phyloP scores from a whole-genome alignment of 192 early-diverging fungal genomes.

The Backusella macrospora region DNA sequence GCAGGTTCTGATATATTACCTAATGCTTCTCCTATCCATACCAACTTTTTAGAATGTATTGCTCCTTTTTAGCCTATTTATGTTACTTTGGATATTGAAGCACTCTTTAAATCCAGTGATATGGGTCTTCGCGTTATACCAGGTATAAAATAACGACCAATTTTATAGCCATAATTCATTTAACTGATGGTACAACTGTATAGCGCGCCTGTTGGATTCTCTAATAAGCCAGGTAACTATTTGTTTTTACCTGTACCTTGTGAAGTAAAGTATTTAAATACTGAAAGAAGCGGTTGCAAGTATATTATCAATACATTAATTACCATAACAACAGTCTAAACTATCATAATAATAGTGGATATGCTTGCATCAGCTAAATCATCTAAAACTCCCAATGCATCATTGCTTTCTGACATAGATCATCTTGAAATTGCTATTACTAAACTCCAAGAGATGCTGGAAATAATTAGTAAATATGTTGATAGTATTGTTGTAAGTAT shows the following conservation, averaged over 20 bases:
- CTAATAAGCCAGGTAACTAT: slow-evolving; percentile 73
- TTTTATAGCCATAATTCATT: background rate
- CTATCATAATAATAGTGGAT: slow-evolving; percentile 42
- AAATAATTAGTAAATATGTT: slow-evolving; percentile 81
- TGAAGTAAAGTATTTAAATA: slow-evolving; percentile 88
- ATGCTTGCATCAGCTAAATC: slow-evolving; percentile 67
- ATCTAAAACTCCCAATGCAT: slow-evolving; percentile 51
- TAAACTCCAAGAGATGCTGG: slow-evolving; percentile 83
- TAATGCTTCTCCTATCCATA: slow-evolving; percentile 73
- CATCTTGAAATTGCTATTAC: slow-evolving; percentile 79
- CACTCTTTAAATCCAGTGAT: slow-evolving; percentile 56
- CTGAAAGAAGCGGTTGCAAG: slow-evolving; percentile 75
- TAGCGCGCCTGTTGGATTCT: slow-evolving; percentile 76
- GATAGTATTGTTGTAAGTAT: slow-evolving; percentile 64
- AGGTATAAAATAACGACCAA: slow-evolving; percentile 39
- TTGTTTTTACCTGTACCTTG: slow-evolving; percentile 89
- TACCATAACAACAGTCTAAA: too few species aligned
- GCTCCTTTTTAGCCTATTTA: slow-evolving; percentile 80
- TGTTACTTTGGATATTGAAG: slow-evolving; percentile 84
- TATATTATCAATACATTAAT: too few species aligned
- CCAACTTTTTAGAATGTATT: slow-evolving; percentile 80
- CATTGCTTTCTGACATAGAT: slow-evolving; percentile 88
- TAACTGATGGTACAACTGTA: slow-evolving; percentile 19
- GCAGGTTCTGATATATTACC: slow-evolving; percentile 68
- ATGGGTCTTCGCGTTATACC: slow-evolving; percentile 74